Conservation (phyloP, 2,329 filamentous ascomycete genomes). For the Camptophora hylomeconis region DNA sequence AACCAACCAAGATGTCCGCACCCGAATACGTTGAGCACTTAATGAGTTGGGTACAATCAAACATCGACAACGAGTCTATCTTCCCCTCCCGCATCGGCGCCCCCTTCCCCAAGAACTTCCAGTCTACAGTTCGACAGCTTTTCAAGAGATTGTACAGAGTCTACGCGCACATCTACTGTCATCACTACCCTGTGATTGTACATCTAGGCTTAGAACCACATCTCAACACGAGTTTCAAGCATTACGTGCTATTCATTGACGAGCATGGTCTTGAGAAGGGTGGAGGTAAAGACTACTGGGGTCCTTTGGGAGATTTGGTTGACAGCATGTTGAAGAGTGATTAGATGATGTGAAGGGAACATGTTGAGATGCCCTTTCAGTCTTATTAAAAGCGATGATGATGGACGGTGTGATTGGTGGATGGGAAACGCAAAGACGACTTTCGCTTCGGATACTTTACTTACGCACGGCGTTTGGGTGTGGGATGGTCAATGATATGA, state of each 20-base stretch:
- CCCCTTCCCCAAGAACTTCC: conserved; percentile 87
- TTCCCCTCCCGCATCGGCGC: conserved; percentile 92
- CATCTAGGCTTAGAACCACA: conserved; percentile 93
- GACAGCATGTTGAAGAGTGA: conserved; percentile 97
- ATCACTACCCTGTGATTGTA: conserved; percentile 94
- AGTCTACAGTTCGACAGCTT: conserved; percentile 77
- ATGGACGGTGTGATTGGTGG: too few relatives aligned
- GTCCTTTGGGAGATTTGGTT: conserved; percentile 84
- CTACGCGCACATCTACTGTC: conserved; percentile 98
- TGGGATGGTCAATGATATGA: too few relatives aligned
- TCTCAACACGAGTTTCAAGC: conserved; percentile 98
- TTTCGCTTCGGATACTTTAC: too few relatives aligned
- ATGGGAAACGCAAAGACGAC: too few relatives aligned
- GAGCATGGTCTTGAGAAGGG: conserved; percentile 67
- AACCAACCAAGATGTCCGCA: conserved; percentile 94
- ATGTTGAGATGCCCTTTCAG: too few relatives aligned
- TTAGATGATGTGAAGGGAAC: conserved; percentile 27
- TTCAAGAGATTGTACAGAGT: conserved; percentile 99
- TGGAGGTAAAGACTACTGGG: conserved; percentile 94
- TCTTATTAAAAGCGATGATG: too few relatives aligned
- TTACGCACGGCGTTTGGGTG: too few relatives aligned
- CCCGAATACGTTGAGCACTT: conserved; percentile 96
- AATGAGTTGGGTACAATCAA: conserved; percentile 91
- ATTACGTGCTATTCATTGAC: conserved; percentile 97
- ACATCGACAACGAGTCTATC: conserved; percentile 87